Evolutionary conservation across 2,329 filamentous ascomycete species (phyloP).

Genomic region (Colletotrichum nymphaeae): DNA sequence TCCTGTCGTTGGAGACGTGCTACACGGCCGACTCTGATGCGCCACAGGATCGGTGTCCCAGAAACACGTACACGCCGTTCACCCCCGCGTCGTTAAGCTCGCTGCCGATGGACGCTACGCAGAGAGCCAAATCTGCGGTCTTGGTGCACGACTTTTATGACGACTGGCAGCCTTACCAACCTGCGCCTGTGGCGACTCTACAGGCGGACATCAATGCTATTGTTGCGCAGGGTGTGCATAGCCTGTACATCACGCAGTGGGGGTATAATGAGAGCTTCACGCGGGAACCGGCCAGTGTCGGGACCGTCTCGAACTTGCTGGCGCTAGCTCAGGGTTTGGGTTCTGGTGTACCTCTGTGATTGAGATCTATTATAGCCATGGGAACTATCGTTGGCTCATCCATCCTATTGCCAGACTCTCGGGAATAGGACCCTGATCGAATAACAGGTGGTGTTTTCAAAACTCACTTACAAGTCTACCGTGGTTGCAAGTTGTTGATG

Average conservation of each 20-base stretch:
- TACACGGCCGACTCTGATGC: constrained; percentile 8
- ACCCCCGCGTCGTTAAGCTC: neutral
- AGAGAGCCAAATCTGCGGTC: constrained; percentile 5
- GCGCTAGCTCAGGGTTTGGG: constrained; percentile 3
- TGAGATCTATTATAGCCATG: too few relatives aligned
- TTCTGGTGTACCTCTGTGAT: neutral
- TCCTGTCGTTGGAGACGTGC: constrained; percentile 4
- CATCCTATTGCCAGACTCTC: too few relatives aligned
- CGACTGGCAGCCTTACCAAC: neutral
- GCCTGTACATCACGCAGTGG: constrained; percentile 15
- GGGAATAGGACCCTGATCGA: too few relatives aligned
- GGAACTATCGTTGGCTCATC: too few relatives aligned
- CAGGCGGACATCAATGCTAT: constrained; percentile 3
- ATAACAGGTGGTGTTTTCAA: too few relatives aligned
- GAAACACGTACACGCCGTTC: constrained; percentile 10
- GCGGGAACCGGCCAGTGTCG: constrained; percentile 3
- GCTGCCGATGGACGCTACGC: neutral
- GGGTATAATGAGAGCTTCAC: constrained; percentile 19
- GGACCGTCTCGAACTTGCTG: neutral
- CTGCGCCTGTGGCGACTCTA: neutral
- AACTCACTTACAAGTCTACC: too few relatives aligned
- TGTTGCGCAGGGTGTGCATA: neutral
- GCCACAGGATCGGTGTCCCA: constrained; percentile 2
- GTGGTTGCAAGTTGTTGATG: too few relatives aligned
- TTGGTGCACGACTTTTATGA: constrained; percentile 14